Evolutionary conservation across 805 yeast species (phyloP).

Genomic region (Candida pseudofarinosa): DNA sequence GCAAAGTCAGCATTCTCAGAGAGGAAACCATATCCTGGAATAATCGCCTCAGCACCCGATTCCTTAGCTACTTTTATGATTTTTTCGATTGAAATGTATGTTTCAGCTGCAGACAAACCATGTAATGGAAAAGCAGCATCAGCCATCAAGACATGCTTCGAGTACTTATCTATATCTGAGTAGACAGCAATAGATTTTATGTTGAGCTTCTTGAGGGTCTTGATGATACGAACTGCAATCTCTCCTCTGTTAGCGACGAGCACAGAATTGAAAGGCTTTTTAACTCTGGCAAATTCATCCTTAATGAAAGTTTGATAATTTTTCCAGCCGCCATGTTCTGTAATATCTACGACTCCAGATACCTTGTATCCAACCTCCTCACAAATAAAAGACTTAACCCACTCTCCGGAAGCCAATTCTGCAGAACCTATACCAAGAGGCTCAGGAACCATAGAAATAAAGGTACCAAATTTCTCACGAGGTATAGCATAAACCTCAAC

Average conservation of each 20-base stretch:
- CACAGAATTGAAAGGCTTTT: conserved; percentile 74
- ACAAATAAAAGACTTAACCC: conserved; percentile 92
- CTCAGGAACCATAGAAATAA: conserved; percentile 84
- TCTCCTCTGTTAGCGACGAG: conserved; percentile 97
- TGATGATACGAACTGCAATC: conserved; percentile 91
- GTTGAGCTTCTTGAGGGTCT: conserved; percentile 74
- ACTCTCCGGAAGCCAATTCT: conserved; percentile 72
- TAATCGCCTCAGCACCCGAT: conserved; percentile 87
- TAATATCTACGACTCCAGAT: conserved; percentile 73
- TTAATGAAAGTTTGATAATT: conserved; percentile 45
- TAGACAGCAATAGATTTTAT: conserved; percentile 83
- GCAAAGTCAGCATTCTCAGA: conserved; percentile 97
- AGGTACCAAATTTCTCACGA: conserved; percentile 69
- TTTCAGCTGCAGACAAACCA: conserved; percentile 85
- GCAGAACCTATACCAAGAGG: conserved; percentile 95
- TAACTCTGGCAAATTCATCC: conserved; percentile 15
- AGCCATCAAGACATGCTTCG: conserved; percentile 81
- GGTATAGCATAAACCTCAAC: conserved; percentile 87
- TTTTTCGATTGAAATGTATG: conserved; percentile 82
- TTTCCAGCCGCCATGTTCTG: conserved; percentile 88
- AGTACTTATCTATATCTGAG: conserved; percentile 85
- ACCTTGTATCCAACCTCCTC: conserved; percentile 81
- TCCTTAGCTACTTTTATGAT: conserved; percentile 80
- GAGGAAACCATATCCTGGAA: conserved; percentile 96
- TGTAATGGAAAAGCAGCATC: conserved; percentile 76